A percentile compares a stretch with the other conserved stretches of the same genome.
Conservation (phyloP, 129 eudicot genomes). For the Glebionis coronaria region DNA sequence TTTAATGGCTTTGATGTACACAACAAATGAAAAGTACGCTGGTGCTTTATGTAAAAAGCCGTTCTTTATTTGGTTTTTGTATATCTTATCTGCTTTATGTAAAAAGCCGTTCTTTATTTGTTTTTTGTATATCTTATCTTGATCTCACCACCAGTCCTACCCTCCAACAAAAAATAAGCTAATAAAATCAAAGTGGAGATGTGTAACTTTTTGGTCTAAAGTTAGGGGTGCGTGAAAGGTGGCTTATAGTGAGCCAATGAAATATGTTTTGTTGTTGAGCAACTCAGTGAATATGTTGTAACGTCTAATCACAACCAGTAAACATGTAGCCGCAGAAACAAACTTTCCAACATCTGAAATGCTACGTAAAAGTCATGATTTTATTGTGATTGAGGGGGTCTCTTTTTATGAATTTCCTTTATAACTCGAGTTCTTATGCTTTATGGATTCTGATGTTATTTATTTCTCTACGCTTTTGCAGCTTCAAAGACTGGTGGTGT, state of each 20-base stretch:
- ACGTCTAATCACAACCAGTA: background rate
- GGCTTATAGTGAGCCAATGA: background rate
- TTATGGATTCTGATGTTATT: background rate
- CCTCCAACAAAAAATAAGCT: background rate
- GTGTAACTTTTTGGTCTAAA: background rate
- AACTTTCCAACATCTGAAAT: no score
- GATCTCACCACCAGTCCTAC: background rate
- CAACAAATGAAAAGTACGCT: no score
- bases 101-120: background rate
- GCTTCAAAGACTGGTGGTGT: conserved; percentile 27
- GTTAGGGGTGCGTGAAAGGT: background rate
- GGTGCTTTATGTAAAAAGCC: background rate
- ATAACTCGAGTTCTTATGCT: background rate
- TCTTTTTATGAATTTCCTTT: background rate
- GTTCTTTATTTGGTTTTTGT: background rate
- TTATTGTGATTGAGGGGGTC: background rate
- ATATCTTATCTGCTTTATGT: background rate
- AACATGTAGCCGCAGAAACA: background rate
- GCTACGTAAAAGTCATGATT: no score
- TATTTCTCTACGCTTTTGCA: conserved; percentile 29
- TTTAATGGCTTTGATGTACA: no score
- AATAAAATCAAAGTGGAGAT: background rate
- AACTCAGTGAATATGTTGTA: background rate
- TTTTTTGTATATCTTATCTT: background rate
- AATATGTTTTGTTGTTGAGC: background rate